Conservation (phyloP, 805 yeast genomes). For the Candida boleticola region DNA sequence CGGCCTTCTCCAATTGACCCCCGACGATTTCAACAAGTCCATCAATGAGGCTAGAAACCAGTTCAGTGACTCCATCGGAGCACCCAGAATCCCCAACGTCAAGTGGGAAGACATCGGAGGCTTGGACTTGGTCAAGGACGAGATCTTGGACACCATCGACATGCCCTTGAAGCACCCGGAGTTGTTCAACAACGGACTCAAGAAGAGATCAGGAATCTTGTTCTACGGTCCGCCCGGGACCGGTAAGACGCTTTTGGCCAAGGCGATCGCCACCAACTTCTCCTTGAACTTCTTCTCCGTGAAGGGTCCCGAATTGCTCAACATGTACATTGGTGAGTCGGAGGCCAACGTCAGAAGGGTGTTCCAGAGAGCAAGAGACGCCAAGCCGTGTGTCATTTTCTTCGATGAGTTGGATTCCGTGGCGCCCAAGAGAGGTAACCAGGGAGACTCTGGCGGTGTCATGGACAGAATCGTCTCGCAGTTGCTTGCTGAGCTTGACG, state of each 20-base stretch:
- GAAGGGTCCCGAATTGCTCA: constrained; percentile 93
- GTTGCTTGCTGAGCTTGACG: constrained; percentile 89
- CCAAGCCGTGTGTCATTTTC: constrained; percentile 95
- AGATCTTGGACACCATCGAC: constrained; percentile 92
- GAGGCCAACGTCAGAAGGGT: constrained; percentile 96
- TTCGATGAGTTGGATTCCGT: constrained; percentile 98
- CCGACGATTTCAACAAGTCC: constrained; percentile 65
- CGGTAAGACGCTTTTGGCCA: constrained; percentile 92
- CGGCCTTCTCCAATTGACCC: constrained; percentile 51
- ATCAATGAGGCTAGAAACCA: constrained; percentile 81
- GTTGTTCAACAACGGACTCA: constrained; percentile 81
- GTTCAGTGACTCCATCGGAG: constrained; percentile 93
- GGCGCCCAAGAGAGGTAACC: constrained; percentile 97
- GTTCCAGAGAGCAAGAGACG: constrained; percentile 92
- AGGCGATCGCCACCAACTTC: constrained; percentile 95
- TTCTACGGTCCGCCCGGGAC: constrained; percentile 99
- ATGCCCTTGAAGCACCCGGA: constrained; percentile 94
- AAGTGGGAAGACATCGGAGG: constrained; percentile 99
- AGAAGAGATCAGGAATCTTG: constrained; percentile 89
- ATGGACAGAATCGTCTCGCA: constrained; percentile 99
- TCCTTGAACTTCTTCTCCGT: constrained; percentile 93
- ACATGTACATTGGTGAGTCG: constrained; percentile 98
- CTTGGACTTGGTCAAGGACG: constrained; percentile 82
- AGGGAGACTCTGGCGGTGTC: constrained; percentile 98
- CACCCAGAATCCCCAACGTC: constrained; percentile 93